Evolutionary conservation across 352 stramenopile genomes (phyloP).

Genomic region (Phytophthora megakarya): DNA sequence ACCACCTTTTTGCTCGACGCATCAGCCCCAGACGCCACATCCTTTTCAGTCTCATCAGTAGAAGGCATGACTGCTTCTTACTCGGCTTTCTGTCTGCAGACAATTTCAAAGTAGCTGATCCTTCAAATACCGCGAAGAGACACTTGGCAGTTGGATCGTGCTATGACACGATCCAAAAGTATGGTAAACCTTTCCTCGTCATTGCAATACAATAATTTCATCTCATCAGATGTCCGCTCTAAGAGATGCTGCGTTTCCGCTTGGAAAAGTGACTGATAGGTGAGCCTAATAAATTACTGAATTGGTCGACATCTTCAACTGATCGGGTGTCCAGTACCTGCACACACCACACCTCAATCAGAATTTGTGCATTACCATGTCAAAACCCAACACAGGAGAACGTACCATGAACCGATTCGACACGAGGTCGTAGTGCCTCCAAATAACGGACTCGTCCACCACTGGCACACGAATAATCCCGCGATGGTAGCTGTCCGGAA

Average conservation of each 20-base stretch:
- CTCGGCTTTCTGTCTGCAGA: not conserved
- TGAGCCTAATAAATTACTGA: slow-evolving; percentile 41
- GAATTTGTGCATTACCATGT: not conserved
- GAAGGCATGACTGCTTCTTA: slow-evolving; percentile 12
- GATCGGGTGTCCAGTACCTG: slow-evolving; percentile 43
- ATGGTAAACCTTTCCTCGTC: not conserved
- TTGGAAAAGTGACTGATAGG: slow-evolving; percentile 32
- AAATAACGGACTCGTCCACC: slow-evolving; percentile 78
- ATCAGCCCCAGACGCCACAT: too few relatives aligned
- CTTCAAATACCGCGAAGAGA: slow-evolving; percentile 23
- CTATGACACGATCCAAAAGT: too few relatives aligned
- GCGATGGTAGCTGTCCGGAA: slow-evolving; percentile 75
- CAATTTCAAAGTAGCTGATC: not conserved
- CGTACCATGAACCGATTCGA: slow-evolving; percentile 77
- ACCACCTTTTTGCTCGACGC: too few relatives aligned
- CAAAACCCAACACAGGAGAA: not conserved
- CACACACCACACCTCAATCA: slow-evolving; percentile 4
- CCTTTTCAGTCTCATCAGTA: slow-evolving; percentile 28
- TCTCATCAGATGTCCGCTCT: not conserved
- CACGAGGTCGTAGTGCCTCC: slow-evolving; percentile 70
- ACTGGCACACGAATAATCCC: slow-evolving; percentile 68
- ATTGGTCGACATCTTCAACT: slow-evolving; percentile 36
- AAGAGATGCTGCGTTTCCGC: slow-evolving; percentile 44
- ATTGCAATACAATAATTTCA: slow-evolving; percentile 23
- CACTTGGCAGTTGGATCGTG: slow-evolving; percentile 24